Base-by-base conservation (phyloP, 208 protist species). In the Leishmania tropica region DNA sequence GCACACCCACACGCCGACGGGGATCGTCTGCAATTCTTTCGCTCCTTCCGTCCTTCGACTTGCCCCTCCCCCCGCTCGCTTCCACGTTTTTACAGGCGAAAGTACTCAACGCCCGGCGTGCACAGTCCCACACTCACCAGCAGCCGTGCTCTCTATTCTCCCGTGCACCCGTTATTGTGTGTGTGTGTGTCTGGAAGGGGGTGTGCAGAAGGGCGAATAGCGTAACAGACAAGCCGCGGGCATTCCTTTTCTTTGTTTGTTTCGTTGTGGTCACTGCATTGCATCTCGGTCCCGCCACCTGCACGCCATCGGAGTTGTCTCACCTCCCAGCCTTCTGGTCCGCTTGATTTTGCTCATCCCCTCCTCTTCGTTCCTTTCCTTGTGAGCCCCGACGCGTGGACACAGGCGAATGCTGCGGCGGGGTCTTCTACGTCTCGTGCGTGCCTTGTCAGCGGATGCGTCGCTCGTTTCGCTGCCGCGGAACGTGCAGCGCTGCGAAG, bases 381-480 rank as follows among this genome's bases (percentile, higher is more conserved):
- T 31, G 3, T 15, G 11, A 13, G 8, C 67, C 24, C 11, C 37
- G 47, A 54, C 24, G 42, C 17, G 31, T 15, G 0, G 47, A 13
- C 28, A 45, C 15, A 24, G 7, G 7, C 7, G 28, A n/a, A 85
- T 88, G 81, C 70, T 87, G 37, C 80, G 65, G 21, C 58, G 70
- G 45, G 19, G 62, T 1, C 53, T 87, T 19, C 71, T 82, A 24
- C 45, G 64, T 53, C 35, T 40, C 7, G 54, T 72, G 19, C 77
- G 83, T n/a, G 67, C 58, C 7, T 68, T 95, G 42, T 83, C 75
- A 47, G 58, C 82, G 0, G 93, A 97, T 70, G 35, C 88, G 17
- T 90, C 87, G 1, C 85, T 97, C 0, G 91, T 96, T 21, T 79
- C 76, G 19, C 82, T 97, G 8, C 95, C 95, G 6, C 24, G 78